These are phyloP conservation scores for Hermanozyma aechmeae DNA, from an alignment of 805 yeast species.

Conservation along the genomic window DNA sequence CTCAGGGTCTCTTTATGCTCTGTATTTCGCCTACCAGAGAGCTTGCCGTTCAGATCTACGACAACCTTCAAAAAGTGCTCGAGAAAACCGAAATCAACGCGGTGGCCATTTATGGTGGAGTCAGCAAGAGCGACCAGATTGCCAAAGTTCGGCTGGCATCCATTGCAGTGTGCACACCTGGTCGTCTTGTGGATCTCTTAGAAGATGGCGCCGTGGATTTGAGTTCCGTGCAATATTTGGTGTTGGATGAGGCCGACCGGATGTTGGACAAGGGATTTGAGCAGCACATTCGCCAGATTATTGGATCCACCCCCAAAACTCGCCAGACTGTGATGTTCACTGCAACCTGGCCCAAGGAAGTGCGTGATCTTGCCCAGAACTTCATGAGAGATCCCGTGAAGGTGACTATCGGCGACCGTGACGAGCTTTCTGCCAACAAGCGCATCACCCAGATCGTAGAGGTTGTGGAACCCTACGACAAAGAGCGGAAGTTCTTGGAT, in stretches of 20 bases:
- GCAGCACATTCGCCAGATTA: background rate
- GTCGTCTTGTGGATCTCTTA: background rate
- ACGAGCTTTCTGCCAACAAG: constrained; percentile 1
- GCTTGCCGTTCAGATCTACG: background rate
- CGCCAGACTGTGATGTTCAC: background rate
- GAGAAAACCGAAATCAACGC: background rate
- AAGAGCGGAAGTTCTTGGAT: background rate
- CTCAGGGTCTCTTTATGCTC: background rate
- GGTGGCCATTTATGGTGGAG: background rate
- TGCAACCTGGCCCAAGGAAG: constrained; percentile 1
- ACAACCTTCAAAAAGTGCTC: background rate
- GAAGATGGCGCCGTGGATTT: background rate
- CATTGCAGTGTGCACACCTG: background rate
- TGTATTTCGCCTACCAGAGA: background rate
- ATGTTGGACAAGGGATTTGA: background rate
- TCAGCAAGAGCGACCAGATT: background rate
- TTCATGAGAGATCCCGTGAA: background rate
- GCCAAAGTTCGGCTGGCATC: background rate
- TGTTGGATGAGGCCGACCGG: background rate
- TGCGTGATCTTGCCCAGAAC: background rate
- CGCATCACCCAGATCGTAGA: constrained; percentile 1
- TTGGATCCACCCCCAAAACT: background rate
- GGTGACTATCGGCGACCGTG: background rate
- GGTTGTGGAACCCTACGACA: background rate
- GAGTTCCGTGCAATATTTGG: background rate